Percentiles rank a stretch among this genome's conserved stretches.
Evolutionary conservation across 345 rosid species (phyloP).

Genomic region (Sisymbrium altissimum): DNA sequence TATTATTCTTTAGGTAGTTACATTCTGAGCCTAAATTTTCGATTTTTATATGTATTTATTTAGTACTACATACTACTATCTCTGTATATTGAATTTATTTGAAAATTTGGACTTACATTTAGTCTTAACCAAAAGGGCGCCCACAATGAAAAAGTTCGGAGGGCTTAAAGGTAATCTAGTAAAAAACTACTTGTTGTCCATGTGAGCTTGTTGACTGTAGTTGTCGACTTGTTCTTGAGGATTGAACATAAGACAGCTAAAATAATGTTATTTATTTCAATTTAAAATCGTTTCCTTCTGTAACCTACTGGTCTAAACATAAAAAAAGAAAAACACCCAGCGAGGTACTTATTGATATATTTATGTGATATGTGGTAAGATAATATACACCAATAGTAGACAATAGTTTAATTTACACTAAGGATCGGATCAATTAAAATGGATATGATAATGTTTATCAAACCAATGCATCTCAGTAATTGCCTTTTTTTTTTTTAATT

Average conservation of each 20-base stretch:
- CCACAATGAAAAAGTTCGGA: background rate
- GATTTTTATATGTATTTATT: background rate
- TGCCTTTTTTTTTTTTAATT: too few species aligned
- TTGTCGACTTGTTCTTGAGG: constrained; percentile 16
- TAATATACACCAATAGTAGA: background rate
- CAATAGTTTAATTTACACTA: background rate
- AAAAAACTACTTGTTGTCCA: constrained; percentile 19
- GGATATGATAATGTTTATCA: background rate
- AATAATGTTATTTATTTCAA: background rate
- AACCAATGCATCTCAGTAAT: background rate
- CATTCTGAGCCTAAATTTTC: too few species aligned
- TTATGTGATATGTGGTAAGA: background rate
- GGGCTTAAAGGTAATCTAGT: constrained; percentile 10
- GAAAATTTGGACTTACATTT: background rate
- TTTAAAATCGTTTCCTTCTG: background rate
- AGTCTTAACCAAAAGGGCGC: background rate
- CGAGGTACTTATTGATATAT: background rate
- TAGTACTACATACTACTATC: too few species aligned
- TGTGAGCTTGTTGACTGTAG: constrained; percentile 25
- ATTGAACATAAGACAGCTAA: background rate
- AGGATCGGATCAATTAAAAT: background rate
- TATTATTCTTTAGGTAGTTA: too few species aligned
- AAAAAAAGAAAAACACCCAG: background rate
- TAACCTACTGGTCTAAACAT: background rate
- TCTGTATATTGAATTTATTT: background rate